These are phyloP conservation scores for Brassica rapa DNA, from an alignment of 345 rosid species.

Conservation along the genomic window DNA sequence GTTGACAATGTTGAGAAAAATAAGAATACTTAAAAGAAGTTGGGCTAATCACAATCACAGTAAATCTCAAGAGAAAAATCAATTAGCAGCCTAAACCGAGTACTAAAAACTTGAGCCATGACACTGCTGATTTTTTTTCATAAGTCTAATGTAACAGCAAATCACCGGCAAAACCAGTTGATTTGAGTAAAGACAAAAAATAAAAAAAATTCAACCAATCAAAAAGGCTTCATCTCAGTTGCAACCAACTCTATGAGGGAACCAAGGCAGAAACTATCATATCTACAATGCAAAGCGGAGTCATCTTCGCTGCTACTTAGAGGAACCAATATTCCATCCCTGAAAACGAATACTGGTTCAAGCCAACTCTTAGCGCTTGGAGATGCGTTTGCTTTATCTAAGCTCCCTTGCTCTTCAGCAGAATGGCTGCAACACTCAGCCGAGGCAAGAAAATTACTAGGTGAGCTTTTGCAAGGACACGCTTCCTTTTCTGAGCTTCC, in stretches of 20 bases:
- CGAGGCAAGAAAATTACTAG: constrained; percentile 34
- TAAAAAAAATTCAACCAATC: constrained; percentile 26
- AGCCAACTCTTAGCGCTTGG: constrained; percentile 34
- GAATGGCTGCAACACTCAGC: constrained; percentile 65
- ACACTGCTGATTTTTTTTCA: background rate
- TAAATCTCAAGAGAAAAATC: background rate
- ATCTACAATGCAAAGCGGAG: constrained; percentile 67
- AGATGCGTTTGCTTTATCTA: constrained; percentile 32
- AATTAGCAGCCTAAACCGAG: background rate
- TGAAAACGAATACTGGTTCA: constrained; percentile 54
- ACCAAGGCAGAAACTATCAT: constrained; percentile 68
- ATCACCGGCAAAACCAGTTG: constrained; percentile 16
- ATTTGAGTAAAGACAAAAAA: constrained; percentile 2
- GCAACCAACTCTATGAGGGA: constrained; percentile 60
- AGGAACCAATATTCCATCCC: constrained; percentile 72
- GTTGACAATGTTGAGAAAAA: background rate
- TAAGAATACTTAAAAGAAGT: background rate
- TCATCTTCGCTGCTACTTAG: constrained; percentile 41
- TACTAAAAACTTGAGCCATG: background rate
- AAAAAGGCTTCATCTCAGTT: constrained; percentile 56
- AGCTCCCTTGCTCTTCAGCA: constrained; percentile 27
- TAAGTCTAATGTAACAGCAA: constrained; percentile 14
- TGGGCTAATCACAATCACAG: background rate
- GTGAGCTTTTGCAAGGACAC: constrained; percentile 52
- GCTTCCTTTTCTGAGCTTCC: constrained; percentile 33